Percentiles rank a stretch among this genome's conserved stretches.
These are phyloP conservation scores for Sugiyamaella chiloensis DNA, from an alignment of 805 yeast genomes.

Conservation along the genomic window DNA sequence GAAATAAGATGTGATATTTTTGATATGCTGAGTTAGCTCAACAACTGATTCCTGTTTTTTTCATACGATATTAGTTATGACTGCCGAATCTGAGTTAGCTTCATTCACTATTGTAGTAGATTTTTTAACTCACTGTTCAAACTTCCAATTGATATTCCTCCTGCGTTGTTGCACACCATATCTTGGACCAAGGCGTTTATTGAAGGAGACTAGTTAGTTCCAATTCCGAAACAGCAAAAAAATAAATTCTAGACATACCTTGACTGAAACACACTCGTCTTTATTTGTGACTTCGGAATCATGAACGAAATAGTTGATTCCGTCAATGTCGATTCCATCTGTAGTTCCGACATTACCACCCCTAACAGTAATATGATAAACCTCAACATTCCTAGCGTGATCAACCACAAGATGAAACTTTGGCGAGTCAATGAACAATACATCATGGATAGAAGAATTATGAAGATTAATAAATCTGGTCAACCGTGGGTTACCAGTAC, in stretches of 20 bases:
- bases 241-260: not conserved
- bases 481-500: conserved; percentile 1
- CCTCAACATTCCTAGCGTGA: conserved; percentile 2
- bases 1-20: not conserved
- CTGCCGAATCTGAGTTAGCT: not conserved
- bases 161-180: conserved; percentile 2
- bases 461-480: not conserved
- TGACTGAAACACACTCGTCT: conserved; percentile 7
- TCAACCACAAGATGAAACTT: conserved; percentile 5
- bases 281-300: conserved; percentile 6
- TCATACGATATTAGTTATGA: not conserved
- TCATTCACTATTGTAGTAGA: not conserved
- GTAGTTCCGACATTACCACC: conserved; percentile 4
- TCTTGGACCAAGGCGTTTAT: conserved; percentile 1
- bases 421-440: not conserved
- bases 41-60: no score
- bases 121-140: not conserved
- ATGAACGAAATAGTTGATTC: conserved; percentile 1
- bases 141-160: conserved; percentile 6
- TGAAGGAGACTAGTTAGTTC: not conserved
- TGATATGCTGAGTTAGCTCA: not conserved
- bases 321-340: conserved; percentile 1
- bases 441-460: conserved; percentile 1
- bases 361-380: conserved; percentile 2
- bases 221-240: no score